phyloP scores from a whole-genome alignment of 495 filamentous ascomycete species.

The Hypoxylon crocopeplum region DNA sequence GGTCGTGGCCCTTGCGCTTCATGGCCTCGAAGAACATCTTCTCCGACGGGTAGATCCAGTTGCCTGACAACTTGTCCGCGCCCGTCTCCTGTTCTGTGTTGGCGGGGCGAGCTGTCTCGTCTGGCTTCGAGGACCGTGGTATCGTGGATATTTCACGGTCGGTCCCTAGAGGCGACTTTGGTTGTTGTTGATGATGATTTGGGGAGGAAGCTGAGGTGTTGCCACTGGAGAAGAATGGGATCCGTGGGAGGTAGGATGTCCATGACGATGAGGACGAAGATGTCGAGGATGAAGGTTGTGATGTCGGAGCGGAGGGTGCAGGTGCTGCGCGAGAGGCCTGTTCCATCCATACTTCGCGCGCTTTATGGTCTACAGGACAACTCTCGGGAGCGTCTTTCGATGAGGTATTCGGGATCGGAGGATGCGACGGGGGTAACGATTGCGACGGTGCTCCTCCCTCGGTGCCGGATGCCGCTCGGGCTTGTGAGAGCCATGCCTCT shows the following conservation, averaged over 20 bases:
- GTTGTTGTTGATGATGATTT: slow-evolving; percentile 33
- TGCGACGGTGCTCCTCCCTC: slow-evolving; percentile 13
- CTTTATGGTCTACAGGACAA: slow-evolving; percentile 89
- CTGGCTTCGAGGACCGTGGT: slow-evolving; percentile 65
- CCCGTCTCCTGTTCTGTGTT: slow-evolving; percentile 76
- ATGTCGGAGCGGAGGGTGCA: slow-evolving; percentile 6
- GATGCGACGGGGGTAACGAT: slow-evolving; percentile 38
- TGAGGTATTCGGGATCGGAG: slow-evolving; percentile 24
- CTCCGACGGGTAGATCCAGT: slow-evolving; percentile 98
- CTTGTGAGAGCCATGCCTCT: slow-evolving; percentile 74
- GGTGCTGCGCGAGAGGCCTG: slow-evolving; percentile 46
- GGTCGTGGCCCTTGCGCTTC: slow-evolving; percentile 75
- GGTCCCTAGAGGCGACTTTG: slow-evolving; percentile 47
- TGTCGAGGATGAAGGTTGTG: slow-evolving; percentile 2
- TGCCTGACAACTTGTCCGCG: slow-evolving; percentile 69
- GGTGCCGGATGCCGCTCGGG: slow-evolving; percentile 37
- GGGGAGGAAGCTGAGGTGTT: slow-evolving; percentile 39
- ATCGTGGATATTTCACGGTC: slow-evolving; percentile 83
- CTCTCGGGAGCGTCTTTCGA: slow-evolving; percentile 41
- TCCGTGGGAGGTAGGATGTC: slow-evolving; percentile 48
- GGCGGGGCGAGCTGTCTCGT: slow-evolving; percentile 52
- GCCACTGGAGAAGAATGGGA: slow-evolving; percentile 35
- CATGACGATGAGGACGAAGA: slow-evolving; percentile 36
- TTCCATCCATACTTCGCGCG: slow-evolving; percentile 81
- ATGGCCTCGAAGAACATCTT: slow-evolving; percentile 95